Percentiles rank a stretch among this genome's conserved stretches.
Conservation (phyloP, 768 basidiomycete species). For the Rubroboletus satanas region DNA sequence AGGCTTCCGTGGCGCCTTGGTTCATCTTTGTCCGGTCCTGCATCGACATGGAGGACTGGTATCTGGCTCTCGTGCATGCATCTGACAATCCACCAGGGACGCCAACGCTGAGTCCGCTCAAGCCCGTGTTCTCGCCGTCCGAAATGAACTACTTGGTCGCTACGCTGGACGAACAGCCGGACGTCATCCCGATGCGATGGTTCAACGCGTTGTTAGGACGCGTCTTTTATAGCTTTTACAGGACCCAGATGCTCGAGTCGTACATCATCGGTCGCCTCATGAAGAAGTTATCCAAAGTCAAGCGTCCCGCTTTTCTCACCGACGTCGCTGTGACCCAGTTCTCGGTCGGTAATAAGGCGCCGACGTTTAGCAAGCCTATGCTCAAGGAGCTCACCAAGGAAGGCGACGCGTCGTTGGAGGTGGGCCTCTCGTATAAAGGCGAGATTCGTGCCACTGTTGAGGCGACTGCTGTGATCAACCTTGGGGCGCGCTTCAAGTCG, state of each 20-base stretch:
- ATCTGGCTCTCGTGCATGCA: slow-evolving; percentile 74
- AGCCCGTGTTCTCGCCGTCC: slow-evolving; percentile 60
- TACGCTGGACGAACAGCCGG: slow-evolving; percentile 88
- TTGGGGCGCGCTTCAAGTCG: slow-evolving; percentile 80
- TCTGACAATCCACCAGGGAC: slow-evolving; percentile 60
- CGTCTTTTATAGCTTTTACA: slow-evolving; percentile 88
- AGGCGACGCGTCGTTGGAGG: slow-evolving; percentile 87
- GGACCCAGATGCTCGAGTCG: slow-evolving; percentile 75
- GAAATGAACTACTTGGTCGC: slow-evolving; percentile 84
- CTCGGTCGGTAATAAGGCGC: slow-evolving; percentile 77
- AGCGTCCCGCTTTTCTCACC: slow-evolving; percentile 79
- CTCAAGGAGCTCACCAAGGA: slow-evolving; percentile 94
- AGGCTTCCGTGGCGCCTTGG: slow-evolving; percentile 69
- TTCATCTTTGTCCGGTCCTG: slow-evolving; percentile 89
- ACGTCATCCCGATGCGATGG: slow-evolving; percentile 97
- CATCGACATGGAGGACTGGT: slow-evolving; percentile 98
- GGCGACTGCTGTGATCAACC: slow-evolving; percentile 82
- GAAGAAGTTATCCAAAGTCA: slow-evolving; percentile 91
- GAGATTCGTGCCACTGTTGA: slow-evolving; percentile 87
- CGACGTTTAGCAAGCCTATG: slow-evolving; percentile 95
- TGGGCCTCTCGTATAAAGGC: slow-evolving; percentile 80
- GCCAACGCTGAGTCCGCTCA: slow-evolving; percentile 56
- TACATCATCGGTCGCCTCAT: slow-evolving; percentile 85
- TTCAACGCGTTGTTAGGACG: slow-evolving; percentile 92
- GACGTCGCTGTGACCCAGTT: slow-evolving; percentile 88